Conservation (phyloP, 495 filamentous ascomycete species). For the Staphylotrichum tortipilum region DNA sequence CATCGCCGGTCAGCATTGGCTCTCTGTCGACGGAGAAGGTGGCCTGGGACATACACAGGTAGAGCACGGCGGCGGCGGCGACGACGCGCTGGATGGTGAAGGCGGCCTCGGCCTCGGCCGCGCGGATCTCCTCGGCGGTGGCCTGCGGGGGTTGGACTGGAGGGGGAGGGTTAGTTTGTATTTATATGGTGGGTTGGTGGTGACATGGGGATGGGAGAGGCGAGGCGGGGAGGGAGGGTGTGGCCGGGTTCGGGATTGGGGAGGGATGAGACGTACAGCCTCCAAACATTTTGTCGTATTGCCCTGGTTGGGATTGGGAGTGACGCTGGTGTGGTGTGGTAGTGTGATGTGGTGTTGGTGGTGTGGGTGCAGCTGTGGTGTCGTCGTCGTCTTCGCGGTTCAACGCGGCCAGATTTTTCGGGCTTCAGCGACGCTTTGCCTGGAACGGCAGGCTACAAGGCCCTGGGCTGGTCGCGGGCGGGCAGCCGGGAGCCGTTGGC, state of each 20-base stretch:
- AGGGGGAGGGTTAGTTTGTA: background rate
- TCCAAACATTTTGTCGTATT: slow-evolving; percentile 34
- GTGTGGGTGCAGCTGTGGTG: background rate
- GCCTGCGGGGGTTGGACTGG: slow-evolving; percentile 42
- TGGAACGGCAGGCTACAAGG: background rate
- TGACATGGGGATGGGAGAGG: too few relatives aligned
- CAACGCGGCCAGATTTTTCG: too few relatives aligned
- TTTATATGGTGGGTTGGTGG: too few relatives aligned
- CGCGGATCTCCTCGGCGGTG: slow-evolving; percentile 46
- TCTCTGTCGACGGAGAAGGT: background rate
- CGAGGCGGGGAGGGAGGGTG: too few relatives aligned
- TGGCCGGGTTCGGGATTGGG: too few relatives aligned
- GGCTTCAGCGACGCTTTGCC: slow-evolving; percentile 15
- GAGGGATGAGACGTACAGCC: slow-evolving; percentile 27
- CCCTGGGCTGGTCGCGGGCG: too few relatives aligned
- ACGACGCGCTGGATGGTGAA: slow-evolving; percentile 56
- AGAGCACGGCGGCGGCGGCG: slow-evolving; percentile 58
- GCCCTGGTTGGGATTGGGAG: background rate
- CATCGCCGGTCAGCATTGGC: background rate
- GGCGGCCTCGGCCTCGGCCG: slow-evolving; percentile 61
- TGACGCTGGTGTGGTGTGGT: background rate
- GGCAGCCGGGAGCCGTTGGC: too few relatives aligned
- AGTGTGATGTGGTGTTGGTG: background rate
- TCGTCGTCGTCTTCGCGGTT: background rate
- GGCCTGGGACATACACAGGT: slow-evolving; percentile 59